Evolutionary conservation across 306 rosid species (phyloP).

Genomic region (Senna siamea): DNA sequence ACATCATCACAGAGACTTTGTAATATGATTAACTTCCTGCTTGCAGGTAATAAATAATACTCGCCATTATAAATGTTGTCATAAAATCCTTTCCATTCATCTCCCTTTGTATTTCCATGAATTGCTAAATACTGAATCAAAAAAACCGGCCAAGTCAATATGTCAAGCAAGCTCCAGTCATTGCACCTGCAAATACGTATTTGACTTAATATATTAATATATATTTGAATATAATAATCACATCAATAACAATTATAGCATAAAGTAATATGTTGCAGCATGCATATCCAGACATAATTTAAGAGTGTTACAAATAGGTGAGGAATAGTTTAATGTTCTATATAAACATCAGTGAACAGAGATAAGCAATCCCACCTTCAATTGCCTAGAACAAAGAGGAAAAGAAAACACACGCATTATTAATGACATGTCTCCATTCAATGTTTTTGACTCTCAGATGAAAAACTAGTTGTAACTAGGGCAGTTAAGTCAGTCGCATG

Average conservation of each 20-base stretch:
- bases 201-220: not conserved
- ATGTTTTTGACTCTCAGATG: too few species aligned
- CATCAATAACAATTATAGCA: conserved; percentile 13
- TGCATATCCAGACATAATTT: not conserved
- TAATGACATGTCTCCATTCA: not conserved
- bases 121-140: conserved; percentile 68
- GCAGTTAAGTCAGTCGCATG: too few species aligned
- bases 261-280: not conserved
- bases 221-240: conserved; percentile 17
- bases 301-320: not conserved
- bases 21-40: conserved; percentile 73
- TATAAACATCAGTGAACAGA: not conserved
- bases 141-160: conserved; percentile 89
- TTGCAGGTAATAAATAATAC: conserved; percentile 70
- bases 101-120: conserved; percentile 61
- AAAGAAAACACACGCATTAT: not conserved
- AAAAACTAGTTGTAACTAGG: too few species aligned
- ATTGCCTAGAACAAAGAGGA: not conserved
- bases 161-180: conserved; percentile 87
- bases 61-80: conserved; percentile 63
- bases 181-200: conserved; percentile 57
- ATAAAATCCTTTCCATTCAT: conserved; percentile 72
- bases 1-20: conserved; percentile 87
- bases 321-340: too few species aligned
- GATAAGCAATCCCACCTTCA: not conserved